Evolutionary conservation across 208 protist genomes (phyloP).

Genomic region (Leishmania lainsoni): DNA sequence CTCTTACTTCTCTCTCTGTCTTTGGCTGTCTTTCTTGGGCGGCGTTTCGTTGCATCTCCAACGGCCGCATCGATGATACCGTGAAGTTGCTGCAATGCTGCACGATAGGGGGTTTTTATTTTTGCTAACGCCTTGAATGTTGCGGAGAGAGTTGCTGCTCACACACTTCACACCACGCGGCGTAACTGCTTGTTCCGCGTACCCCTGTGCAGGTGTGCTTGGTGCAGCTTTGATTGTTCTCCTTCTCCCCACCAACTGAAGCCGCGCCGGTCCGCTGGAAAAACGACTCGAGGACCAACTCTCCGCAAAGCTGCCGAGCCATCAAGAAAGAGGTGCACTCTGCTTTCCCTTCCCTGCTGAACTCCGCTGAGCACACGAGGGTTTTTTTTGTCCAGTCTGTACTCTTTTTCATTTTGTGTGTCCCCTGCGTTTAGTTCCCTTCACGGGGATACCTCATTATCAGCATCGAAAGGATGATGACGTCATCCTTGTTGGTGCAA

Average conservation of each 20-base stretch:
- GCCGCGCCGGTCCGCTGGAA: background rate
- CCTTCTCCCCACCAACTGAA: background rate
- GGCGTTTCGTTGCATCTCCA: background rate
- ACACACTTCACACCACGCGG: background rate
- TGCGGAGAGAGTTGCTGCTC: background rate
- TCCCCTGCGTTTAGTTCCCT: background rate
- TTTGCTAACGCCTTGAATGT: background rate
- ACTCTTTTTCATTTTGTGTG: background rate
- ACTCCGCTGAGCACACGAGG: background rate
- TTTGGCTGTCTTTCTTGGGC: background rate
- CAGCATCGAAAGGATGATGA: conserved; percentile 1
- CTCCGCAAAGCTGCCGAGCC: background rate
- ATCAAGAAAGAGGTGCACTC: background rate
- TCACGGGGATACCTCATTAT: background rate
- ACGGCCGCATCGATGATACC: background rate
- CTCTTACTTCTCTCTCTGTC: background rate
- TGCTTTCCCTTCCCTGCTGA: background rate
- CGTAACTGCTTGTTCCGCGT: background rate
- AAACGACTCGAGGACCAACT: background rate
- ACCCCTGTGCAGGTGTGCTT: background rate
- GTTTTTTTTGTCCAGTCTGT: background rate
- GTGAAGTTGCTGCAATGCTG: background rate
- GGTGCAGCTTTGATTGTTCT: background rate
- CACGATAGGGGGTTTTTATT: background rate
- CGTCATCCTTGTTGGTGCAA: background rate